These are phyloP conservation scores for Neurospora sp. DNA, from an alignment of 495 filamentous ascomycete species.

Conservation along the genomic window DNA sequence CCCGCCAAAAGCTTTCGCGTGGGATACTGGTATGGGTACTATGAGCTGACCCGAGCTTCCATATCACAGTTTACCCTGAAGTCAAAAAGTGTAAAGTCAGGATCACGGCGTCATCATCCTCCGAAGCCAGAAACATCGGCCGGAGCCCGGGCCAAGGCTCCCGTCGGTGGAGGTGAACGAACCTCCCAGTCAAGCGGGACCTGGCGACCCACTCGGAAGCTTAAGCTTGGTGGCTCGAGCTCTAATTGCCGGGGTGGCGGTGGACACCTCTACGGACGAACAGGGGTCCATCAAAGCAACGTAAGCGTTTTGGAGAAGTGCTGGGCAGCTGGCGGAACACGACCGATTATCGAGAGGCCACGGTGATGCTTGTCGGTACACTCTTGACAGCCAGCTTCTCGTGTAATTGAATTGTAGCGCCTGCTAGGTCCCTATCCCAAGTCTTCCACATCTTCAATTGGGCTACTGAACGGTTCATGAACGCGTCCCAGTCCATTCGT, in stretches of 20 bases:
- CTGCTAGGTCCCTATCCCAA: background rate
- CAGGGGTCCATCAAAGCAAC: conserved; percentile 26
- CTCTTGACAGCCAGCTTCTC: background rate
- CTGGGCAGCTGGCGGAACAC: conserved; percentile 11
- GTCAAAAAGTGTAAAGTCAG: background rate
- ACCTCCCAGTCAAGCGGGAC: background rate
- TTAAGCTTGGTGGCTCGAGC: background rate
- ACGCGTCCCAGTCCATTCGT: conserved; percentile 19
- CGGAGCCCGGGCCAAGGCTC: background rate
- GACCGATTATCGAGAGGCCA: conserved; percentile 16
- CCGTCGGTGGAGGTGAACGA: background rate
- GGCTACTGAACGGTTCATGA: conserved; percentile 24
- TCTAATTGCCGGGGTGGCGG: background rate
- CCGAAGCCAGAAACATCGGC: background rate
- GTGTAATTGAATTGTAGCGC: background rate
- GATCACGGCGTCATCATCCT: background rate
- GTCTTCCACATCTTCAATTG: conserved; percentile 7
- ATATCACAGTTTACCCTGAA: background rate
- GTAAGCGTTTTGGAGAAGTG: conserved; percentile 26
- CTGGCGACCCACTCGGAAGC: background rate
- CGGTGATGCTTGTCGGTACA: conserved; percentile 17
- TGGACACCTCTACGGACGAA: background rate
- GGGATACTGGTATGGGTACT: background rate
- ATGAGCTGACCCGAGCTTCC: no score
- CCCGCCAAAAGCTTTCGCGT: background rate